Evolutionary conservation across 495 filamentous ascomycete species (phyloP), one percentile per base, ranked within the genome.

Genomic region (Cercophora scortea): DNA sequence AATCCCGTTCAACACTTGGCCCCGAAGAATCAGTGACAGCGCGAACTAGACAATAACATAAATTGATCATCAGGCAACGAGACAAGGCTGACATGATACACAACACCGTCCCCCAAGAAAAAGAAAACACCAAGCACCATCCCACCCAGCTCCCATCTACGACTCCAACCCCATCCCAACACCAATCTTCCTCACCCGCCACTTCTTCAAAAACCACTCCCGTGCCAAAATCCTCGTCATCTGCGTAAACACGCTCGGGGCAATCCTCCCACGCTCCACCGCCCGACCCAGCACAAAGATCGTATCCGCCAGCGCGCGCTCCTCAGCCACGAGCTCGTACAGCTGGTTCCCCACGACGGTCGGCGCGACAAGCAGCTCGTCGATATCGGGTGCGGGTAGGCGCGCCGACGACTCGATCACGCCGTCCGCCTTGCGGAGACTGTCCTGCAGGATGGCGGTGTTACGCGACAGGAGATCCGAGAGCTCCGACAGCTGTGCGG

Each of bases 261-360:
- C 77, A 34, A 96, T 83, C 50, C 89, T 77, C 6, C 92, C 93
- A 42, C 80, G 75, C 65, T 94, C 90, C 38, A 96, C 74, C 11
- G 86, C 93, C 42, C 83, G 75, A 25, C 89, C 88, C 40, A 98
- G 75, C 19, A 91, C 83, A 60, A 89, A 93, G 55, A 96, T 82
- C 19, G 87, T 86, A 57, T 96, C 91, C 49, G 83, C 86, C 38
- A 93, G 77, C 7, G 84, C 88, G 46, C 83, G 76, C 64, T 95
- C 92, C 64, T 97, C 93, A 1, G 89, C 86, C 18, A 88, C 87
- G 3, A 90, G 72, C 52, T 86, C 83, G 66, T 96, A 98, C 50
- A 98, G 71, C 76, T 98, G 93, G 59, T 87, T 88, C 7, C 86
- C 90, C 17, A 96, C 91, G 4, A 97, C 87, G 0, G 90, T 95